Conservation (phyloP, 176 grass and related monocot genomes). For the Leersia perrieri region DNA sequence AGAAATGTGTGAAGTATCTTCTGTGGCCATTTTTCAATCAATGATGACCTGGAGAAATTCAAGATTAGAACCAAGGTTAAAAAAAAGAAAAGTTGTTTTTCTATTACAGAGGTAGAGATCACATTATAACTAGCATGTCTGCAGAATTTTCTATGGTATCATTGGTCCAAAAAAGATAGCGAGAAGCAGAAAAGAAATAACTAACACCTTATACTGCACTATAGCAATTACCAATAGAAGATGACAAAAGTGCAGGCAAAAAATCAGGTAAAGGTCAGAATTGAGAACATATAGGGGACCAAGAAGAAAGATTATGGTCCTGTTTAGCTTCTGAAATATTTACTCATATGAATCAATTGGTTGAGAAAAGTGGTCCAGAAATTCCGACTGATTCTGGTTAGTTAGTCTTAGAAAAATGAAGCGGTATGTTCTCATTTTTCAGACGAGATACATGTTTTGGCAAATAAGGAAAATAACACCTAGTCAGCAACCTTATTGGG, state of each 20-base stretch:
- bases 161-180: neutral
- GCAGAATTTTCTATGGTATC: neutral
- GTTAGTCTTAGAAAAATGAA: neutral
- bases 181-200: neutral
- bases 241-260: neutral
- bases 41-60: constrained; percentile 17
- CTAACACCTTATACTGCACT: neutral
- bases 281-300: neutral
- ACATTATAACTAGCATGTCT: neutral
- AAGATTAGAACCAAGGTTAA: constrained; percentile 7
- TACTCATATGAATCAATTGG: neutral
- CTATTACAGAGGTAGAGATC: neutral
- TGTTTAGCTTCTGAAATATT: neutral
- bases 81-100: neutral
- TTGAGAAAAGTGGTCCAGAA: neutral
- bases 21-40: constrained; percentile 45
- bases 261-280: neutral
- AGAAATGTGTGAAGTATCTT: constrained; percentile 27
- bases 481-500: neutral
- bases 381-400: neutral
- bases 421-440: neutral
- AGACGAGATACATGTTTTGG: neutral
- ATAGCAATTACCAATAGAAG: too few relatives aligned
- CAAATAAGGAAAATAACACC: neutral
- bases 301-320: neutral